Evolutionary conservation across 257 asterid species (phyloP).

Genomic region (Asclepias syriaca): DNA sequence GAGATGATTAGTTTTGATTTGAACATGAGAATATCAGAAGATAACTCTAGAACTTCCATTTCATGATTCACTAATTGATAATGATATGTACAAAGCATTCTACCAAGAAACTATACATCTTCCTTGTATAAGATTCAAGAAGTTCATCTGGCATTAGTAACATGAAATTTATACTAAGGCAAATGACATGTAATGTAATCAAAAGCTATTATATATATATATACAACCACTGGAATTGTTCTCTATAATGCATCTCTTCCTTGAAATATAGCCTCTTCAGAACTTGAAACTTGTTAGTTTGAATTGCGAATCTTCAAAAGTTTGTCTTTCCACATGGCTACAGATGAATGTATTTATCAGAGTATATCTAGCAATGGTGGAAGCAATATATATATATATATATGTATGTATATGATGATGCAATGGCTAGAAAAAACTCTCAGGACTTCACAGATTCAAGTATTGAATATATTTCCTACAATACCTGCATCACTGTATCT

Average conservation of each 20-base stretch:
- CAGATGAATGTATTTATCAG: neutral
- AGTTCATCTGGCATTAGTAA: neutral
- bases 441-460: neutral
- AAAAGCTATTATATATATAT: conserved; percentile 3
- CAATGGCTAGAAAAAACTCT: neutral
- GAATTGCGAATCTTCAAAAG: conserved; percentile 30
- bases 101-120: neutral
- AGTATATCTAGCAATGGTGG: neutral
- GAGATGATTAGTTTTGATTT: neutral
- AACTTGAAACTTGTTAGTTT: conserved; percentile 9
- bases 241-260: conserved; percentile 1
- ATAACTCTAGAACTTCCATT: neutral
- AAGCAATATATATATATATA: neutral
- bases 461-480: neutral
- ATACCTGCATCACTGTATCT: conserved; percentile 43
- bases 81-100: neutral
- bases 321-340: conserved; percentile 40
- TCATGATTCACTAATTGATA: neutral
- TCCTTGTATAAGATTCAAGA: neutral
- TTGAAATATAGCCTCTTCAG: neutral
- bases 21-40: neutral
- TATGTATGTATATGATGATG: no score
- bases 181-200: neutral
- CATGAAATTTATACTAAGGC: neutral
- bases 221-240: neutral